Evolutionary conservation across 176 grass and related monocot species (phyloP).

Genomic region (Hordeum marinum): DNA sequence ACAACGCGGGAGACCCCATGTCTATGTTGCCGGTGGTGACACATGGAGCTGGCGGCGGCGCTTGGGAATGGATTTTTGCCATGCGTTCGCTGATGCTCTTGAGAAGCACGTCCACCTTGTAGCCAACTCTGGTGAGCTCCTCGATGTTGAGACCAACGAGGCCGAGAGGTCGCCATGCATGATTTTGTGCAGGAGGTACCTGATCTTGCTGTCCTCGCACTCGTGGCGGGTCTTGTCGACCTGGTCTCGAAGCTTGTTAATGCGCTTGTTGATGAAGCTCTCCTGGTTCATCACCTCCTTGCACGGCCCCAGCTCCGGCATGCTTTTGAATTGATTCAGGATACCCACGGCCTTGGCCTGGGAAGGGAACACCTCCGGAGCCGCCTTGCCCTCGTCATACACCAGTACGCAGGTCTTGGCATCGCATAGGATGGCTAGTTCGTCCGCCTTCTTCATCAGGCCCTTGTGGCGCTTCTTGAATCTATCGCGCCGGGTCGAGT

Average conservation of each 20-base stretch:
- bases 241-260: slow-evolving; percentile 13
- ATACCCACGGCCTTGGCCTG: not conserved
- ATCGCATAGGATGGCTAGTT: slow-evolving; percentile 28
- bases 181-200: slow-evolving; percentile 14
- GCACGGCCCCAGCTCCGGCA: slow-evolving; percentile 23
- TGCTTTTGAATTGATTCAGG: not conserved
- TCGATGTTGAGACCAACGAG: not conserved
- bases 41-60: not conserved
- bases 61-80: not conserved
- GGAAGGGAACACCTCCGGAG: slow-evolving; percentile 28
- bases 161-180: not conserved
- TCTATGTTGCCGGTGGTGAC: not conserved
- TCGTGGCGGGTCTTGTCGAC: not conserved
- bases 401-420: slow-evolving; percentile 11
- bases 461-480: slow-evolving; percentile 22
- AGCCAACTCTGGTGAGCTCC: slow-evolving; percentile 5
- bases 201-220: not conserved
- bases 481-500: not conserved
- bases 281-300: slow-evolving; percentile 32
- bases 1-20: not conserved
- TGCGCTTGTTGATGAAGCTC: slow-evolving; percentile 17
- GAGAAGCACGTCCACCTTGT: not conserved
- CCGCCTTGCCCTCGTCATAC: slow-evolving; percentile 1
- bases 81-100: not conserved
- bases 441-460: slow-evolving; percentile 35